Evolutionary conservation across 1,284 basidiomycete species (phyloP), one percentile per base, ranked within the genome.

Genomic region (Microbotryum intermedium): DNA sequence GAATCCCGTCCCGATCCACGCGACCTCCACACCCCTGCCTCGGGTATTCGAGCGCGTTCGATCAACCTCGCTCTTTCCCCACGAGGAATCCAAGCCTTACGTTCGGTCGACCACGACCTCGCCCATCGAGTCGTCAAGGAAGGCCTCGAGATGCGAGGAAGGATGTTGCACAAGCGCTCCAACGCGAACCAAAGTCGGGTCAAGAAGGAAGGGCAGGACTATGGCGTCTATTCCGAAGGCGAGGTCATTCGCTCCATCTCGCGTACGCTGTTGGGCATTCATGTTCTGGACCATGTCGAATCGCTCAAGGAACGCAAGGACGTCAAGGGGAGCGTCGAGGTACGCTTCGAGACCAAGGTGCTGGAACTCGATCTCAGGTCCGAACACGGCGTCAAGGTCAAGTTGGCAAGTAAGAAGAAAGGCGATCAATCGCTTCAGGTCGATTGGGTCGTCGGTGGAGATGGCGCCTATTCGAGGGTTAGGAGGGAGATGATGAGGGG

Each of bases 61-160:
- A 97, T 98, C 78, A 98, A 98, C 78, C 81, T 98, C 55, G 93
- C 93, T 42, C 90, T 98, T 66, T 97, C 92, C 21, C 84, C 90
- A 60, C 84, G 94, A 57, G 94, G 93, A 62, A 85, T 97, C 59
- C 83, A 86, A 66, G 93, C 93, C 39, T 79, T 97, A 48, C 80
- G 85, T 69, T 83, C 84, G 54, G 83, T 97, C 68, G 85, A 90
- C 75, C 80, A 86, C 28, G 81, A 80, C 43, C 80, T 87, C 53
- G 84, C 87, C 28, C 80, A 84, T 62, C 79, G 84, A 58, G 87
- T 97, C 69, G 76, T 95, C 66, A 76, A 84, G 65, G 81, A 85
- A 49, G 85, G 86, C 29, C 91, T 97, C 74, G 92, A 93, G 64
- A 95, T 98, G 91, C 84, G 82, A 64, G 91, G 88, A 34, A 81